Conservation (phyloP, 176 grass and related monocot species). For the Ananas comosus region DNA sequence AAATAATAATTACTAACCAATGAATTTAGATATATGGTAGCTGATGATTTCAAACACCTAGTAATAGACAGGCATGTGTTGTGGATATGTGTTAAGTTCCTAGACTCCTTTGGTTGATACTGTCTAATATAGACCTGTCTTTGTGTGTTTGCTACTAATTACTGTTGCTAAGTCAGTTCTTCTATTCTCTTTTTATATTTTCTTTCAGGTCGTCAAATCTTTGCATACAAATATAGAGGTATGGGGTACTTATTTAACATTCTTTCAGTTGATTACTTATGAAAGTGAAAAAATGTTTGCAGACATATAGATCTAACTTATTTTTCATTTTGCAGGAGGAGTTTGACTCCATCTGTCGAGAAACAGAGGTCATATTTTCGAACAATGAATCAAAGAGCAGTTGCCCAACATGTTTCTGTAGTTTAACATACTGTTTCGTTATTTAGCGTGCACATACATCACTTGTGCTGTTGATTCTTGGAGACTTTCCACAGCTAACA, state of each 20-base stretch:
- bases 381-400: neutral
- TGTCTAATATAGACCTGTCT: neutral
- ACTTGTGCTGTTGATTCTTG: neutral
- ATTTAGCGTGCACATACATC: neutral
- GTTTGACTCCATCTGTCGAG: constrained; percentile 41
- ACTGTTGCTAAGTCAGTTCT: neutral
- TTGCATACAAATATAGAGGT: constrained; percentile 49
- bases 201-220: constrained; percentile 44
- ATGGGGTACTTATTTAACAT: neutral
- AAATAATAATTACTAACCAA: neutral
- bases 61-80: neutral
- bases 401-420: neutral
- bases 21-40: neutral
- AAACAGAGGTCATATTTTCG: constrained; percentile 27
- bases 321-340: constrained; percentile 42
- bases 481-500: no score
- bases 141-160: neutral
- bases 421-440: neutral
- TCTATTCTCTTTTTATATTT: neutral
- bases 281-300: neutral
- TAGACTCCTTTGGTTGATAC: neutral
- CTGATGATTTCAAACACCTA: neutral
- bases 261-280: neutral
- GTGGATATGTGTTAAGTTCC: neutral
- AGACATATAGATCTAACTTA: neutral